Conservation (phyloP, 2,329 filamentous ascomycete genomes). For the Venturiaceae sp. region DNA sequence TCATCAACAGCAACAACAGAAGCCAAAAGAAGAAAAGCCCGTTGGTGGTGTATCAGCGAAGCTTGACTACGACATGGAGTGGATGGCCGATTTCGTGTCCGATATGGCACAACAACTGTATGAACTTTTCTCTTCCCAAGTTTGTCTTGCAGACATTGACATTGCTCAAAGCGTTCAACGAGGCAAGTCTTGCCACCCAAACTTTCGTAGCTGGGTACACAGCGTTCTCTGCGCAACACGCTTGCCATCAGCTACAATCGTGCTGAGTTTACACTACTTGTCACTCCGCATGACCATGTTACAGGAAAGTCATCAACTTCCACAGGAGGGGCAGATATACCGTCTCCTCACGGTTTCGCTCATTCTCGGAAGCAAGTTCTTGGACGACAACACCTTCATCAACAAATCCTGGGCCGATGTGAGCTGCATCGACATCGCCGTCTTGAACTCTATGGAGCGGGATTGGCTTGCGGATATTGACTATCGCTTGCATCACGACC, state of each 20-base stretch:
- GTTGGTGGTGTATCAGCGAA: constrained; percentile 84
- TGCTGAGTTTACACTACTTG: constrained; percentile 83
- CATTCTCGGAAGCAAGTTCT: constrained; percentile 85
- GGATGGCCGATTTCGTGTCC: constrained; percentile 91
- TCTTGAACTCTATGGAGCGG: constrained; percentile 77
- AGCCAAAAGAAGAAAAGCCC: constrained; percentile 53
- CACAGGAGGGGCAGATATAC: constrained; percentile 62
- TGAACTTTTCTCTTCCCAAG: constrained; percentile 44
- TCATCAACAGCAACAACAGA: constrained; percentile 28
- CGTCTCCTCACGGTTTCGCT: constrained; percentile 78
- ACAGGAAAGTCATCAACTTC: constrained; percentile 27
- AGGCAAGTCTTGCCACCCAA: constrained; percentile 51
- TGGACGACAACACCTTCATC: constrained; percentile 96
- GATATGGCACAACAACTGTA: constrained; percentile 75
- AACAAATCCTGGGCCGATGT: constrained; percentile 96
- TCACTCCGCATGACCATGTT: constrained; percentile 73
- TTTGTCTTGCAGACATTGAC: constrained; percentile 54
- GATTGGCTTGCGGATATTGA: constrained; percentile 78
- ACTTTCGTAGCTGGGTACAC: constrained; percentile 84
- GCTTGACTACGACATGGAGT: constrained; percentile 92
- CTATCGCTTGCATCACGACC: constrained; percentile 81
- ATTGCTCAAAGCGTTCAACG: constrained; percentile 53
- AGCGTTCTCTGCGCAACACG: constrained; percentile 86
- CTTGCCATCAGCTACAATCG: constrained; percentile 81
- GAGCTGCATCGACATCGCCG: constrained; percentile 74